A percentile compares a stretch with the other conserved stretches of the same genome.
Conservation (phyloP, 768 basidiomycete genomes). For the Xerocomellus amylosporus region DNA sequence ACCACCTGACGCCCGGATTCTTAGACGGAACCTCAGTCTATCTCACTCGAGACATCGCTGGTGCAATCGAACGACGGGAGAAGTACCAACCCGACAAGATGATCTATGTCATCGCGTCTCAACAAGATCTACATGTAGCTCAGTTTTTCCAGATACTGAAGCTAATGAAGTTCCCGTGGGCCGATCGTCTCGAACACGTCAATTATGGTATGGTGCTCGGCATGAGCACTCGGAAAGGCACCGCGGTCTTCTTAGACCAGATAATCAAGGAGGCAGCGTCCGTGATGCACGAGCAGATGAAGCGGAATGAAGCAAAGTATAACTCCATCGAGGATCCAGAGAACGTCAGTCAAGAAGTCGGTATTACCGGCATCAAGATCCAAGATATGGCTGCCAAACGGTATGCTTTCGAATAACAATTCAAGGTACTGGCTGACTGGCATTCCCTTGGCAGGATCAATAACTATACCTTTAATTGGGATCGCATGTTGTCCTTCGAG, state of each 20-base stretch:
- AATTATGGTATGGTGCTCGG: slow-evolving; percentile 91
- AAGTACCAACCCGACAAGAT: slow-evolving; percentile 90
- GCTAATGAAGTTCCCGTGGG: slow-evolving; percentile 89
- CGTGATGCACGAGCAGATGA: slow-evolving; percentile 97
- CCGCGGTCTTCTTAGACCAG: slow-evolving; percentile 91
- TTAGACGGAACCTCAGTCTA: slow-evolving; percentile 92
- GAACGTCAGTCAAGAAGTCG: slow-evolving; percentile 73
- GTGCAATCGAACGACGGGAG: slow-evolving; percentile 87
- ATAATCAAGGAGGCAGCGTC: slow-evolving; percentile 85
- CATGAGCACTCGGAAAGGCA: slow-evolving; percentile 93
- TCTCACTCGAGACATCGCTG: slow-evolving; percentile 92
- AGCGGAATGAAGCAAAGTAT: slow-evolving; percentile 91
- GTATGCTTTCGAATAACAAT: slow-evolving; percentile 40
- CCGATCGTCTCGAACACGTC: slow-evolving; percentile 76
- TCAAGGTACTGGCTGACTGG: background rate
- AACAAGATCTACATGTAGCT: slow-evolving; percentile 81
- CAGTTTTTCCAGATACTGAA: slow-evolving; percentile 95
- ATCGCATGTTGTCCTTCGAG: slow-evolving; percentile 92
- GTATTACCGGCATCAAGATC: slow-evolving; percentile 94
- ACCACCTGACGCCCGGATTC: background rate
- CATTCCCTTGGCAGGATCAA: slow-evolving; percentile 60
- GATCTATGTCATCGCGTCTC: slow-evolving; percentile 89
- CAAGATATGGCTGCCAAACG: slow-evolving; percentile 96
- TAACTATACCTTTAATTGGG: slow-evolving; percentile 94
- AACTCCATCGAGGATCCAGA: slow-evolving; percentile 85